phyloP scores from a whole-genome alignment of 192 early-diverging fungal species.

The Rhizoclosmatium globosum region DNA sequence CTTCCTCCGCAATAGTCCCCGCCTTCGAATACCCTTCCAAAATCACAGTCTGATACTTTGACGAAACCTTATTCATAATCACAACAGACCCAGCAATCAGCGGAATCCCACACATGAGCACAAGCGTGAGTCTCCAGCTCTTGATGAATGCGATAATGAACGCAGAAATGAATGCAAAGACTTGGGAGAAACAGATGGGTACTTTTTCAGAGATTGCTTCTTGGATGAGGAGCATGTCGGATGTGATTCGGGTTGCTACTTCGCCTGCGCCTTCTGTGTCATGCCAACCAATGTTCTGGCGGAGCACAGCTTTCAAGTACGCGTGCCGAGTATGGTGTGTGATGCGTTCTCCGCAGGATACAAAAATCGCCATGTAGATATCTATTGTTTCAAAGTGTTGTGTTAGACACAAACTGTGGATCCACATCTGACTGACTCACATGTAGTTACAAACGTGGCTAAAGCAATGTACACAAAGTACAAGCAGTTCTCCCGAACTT shows the following conservation, averaged over 20 bases:
- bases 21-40: constrained; percentile 78
- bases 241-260: constrained; percentile 53
- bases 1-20: constrained; percentile 87
- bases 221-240: constrained; percentile 56
- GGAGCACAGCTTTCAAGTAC: constrained; percentile 42
- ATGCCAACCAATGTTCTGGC: constrained; percentile 44
- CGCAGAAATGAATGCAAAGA: constrained; percentile 50
- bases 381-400: no score
- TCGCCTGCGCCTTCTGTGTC: constrained; percentile 56
- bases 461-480: no score
- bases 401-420: no score
- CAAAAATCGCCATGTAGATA: no score
- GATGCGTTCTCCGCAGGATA: no score
- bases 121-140: constrained; percentile 85
- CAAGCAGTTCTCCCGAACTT: no score
- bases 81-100: constrained; percentile 64
- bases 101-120: constrained; percentile 80
- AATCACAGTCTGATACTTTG: constrained; percentile 26
- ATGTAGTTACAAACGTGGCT: no score
- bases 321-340: constrained; percentile 12
- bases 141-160: constrained; percentile 58
- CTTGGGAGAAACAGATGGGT: constrained; percentile 47
- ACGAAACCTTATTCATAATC: constrained; percentile 66
- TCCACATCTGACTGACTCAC: no score
- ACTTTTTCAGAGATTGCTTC: constrained; percentile 67